These are phyloP conservation scores for Talaromyces adpressus DNA, from an alignment of 495 filamentous ascomycete genomes.

Conservation along the genomic window DNA sequence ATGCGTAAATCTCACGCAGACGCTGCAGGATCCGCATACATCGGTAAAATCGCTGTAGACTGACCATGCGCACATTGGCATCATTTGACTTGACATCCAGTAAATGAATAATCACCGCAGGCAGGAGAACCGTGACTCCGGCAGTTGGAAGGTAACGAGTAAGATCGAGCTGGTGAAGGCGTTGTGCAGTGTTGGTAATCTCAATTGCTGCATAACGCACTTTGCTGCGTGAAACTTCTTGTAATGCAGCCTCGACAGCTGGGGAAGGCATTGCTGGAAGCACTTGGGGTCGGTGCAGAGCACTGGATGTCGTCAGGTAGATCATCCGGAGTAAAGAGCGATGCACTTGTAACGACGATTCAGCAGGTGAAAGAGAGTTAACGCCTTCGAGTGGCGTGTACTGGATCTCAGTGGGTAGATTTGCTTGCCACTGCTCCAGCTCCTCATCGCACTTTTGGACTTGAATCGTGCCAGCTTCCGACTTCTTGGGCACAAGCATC, in stretches of 20 bases:
- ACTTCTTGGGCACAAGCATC: constrained; percentile 86
- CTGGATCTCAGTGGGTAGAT: constrained; percentile 60
- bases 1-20: constrained; percentile 76
- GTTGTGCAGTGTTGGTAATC: constrained; percentile 70
- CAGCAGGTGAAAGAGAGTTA: constrained; percentile 37
- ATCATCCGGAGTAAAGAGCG: constrained; percentile 80
- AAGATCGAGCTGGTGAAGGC: constrained; percentile 60
- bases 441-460: constrained; percentile 68
- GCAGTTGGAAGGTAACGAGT: constrained; percentile 78
- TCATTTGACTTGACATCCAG: constrained; percentile 79
- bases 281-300: constrained; percentile 81
- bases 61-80: constrained; percentile 56
- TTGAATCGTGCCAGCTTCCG: constrained; percentile 64
- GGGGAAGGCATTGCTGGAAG: constrained; percentile 62
- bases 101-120: constrained; percentile 85
- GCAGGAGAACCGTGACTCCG: constrained; percentile 80
- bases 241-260: constrained; percentile 52
- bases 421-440: constrained; percentile 62
- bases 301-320: constrained; percentile 79
- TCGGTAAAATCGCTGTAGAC: constrained; percentile 69
- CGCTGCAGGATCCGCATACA: constrained; percentile 80
- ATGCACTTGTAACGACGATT: constrained; percentile 61
- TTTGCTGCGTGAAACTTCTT: constrained; percentile 71
- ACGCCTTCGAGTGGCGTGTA: constrained; percentile 34
- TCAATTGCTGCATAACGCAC: constrained; percentile 73